Base-by-base conservation (phyloP, 2,329 filamentous ascomycete species). In the Nothopassalora personata region DNA sequence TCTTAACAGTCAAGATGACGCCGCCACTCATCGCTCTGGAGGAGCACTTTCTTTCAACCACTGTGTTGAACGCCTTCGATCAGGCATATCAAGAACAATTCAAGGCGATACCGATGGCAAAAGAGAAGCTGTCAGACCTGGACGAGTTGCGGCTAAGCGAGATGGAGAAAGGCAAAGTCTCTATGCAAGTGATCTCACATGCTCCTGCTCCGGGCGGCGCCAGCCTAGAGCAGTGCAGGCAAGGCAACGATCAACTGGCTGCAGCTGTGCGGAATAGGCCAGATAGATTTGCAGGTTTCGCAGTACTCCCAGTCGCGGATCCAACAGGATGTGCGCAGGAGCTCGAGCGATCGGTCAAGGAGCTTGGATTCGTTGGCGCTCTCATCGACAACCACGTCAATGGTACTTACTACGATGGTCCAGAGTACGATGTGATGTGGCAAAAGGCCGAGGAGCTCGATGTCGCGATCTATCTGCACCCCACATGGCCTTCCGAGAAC, bases 381-480 rank as follows among this genome's bases (percentile, higher is more conserved):
- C 63, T 74, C 23, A 69, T 74, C 59, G 72, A 74, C 59, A 73
- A 73, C 57, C 72, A 73, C 55, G 66, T 66, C 53, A 60, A 70
- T 36, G 72, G 72, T 18, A 68, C 61, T 43, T 73, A 71, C 62
- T 74, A 70, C 65, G 72, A 74, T 51, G 69, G 67, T 43, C 52
- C 57, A 0, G 68, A 68, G 47, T 71, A 72, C 55, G 66, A 67
- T 52, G 48, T 60, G 13, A 71, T 71, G 65, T 72, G 72, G 66
- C 57, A 52, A 34, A 69, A 64, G 48, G 76, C 75, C 4, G 64
- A 71, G 39, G 73, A 76, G 19, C 72, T 83, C 0, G 76, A 81
- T 57, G 78, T 81, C 1, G 78, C 80, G 0, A 71, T 82, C 23
- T 83, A 83, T 63, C 72, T 83, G 27, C 81, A 83, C 59, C 80